Evolutionary conservation across 1,284 basidiomycete genomes (phyloP).

Genomic region (Marasmius oreades): DNA sequence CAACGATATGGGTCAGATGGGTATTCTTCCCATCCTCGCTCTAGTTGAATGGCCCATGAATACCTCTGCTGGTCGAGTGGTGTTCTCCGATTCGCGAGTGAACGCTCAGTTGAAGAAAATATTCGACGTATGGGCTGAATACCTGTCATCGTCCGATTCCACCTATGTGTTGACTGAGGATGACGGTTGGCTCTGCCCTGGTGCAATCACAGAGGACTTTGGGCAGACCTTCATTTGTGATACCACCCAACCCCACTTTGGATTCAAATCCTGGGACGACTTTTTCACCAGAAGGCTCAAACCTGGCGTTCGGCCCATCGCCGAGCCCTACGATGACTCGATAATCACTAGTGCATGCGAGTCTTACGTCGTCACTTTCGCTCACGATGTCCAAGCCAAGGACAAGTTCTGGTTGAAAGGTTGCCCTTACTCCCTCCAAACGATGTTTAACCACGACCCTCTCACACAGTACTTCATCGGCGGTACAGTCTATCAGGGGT

Average conservation of each 20-base stretch:
- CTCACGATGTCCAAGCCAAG: constrained; percentile 22
- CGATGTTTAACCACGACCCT: constrained; percentile 29
- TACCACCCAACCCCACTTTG: constrained; percentile 22
- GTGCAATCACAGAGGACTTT: constrained; percentile 28
- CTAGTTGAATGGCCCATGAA: constrained; percentile 47
- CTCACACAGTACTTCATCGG: constrained; percentile 34
- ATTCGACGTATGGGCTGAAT: constrained; percentile 45
- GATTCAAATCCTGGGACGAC: constrained; percentile 41
- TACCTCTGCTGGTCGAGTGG: constrained; percentile 39
- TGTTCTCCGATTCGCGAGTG: constrained; percentile 40
- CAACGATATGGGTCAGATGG: too few species aligned
- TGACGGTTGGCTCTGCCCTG: constrained; percentile 43
- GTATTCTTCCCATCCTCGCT: constrained; percentile 36
- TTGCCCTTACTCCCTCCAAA: constrained; percentile 31
- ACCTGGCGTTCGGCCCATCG: constrained; percentile 28
- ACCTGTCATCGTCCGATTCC: constrained; percentile 41
- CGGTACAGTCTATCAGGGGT: constrained; percentile 53
- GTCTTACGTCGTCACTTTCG: constrained; percentile 30
- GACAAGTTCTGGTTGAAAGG: constrained; percentile 30
- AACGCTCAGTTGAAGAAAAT: constrained; percentile 32
- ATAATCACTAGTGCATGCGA: constrained; percentile 34
- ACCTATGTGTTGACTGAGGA: constrained; percentile 32
- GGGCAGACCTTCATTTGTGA: constrained; percentile 26
- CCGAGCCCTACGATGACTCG: constrained; percentile 28
- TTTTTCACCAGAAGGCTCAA: constrained; percentile 39